phyloP scores from a whole-genome alignment of 352 stramenopile genomes.

The Globisporangium perplexum region DNA sequence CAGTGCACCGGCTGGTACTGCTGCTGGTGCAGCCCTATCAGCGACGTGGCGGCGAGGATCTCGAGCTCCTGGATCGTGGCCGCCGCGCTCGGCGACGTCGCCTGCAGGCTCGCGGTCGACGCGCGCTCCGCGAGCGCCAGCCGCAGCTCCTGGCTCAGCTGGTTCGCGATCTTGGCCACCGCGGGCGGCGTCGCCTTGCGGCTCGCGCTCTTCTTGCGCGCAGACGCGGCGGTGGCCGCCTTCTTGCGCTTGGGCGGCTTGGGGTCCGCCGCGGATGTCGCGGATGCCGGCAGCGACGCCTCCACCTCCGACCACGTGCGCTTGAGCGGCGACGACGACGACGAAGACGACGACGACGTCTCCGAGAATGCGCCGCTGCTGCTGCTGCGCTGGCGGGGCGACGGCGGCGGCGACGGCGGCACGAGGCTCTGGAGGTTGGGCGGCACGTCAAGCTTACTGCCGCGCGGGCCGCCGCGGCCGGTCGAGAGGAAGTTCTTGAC shows the following conservation, averaged over 20 bases:
- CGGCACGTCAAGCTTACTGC: conserved; percentile 74
- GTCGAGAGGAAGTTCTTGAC: conserved; percentile 88
- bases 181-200: conserved; percentile 7
- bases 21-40: conserved; percentile 68
- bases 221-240: conserved; percentile 6
- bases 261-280: not conserved
- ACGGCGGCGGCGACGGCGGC: conserved; percentile 26
- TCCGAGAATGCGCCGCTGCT: conserved; percentile 5
- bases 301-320: conserved; percentile 46
- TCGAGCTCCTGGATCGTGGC: conserved; percentile 64
- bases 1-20: conserved; percentile 75
- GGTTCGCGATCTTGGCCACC: conserved; percentile 18
- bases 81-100: conserved; percentile 6
- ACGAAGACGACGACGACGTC: conserved; percentile 3
- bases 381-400: conserved; percentile 12
- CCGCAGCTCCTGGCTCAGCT: conserved; percentile 34
- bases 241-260: conserved; percentile 34
- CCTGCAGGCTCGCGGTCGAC: conserved; percentile 1
- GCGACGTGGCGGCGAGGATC: conserved; percentile 65
- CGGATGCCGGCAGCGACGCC: conserved; percentile 16
- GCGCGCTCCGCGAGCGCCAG: conserved; percentile 18
- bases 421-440: conserved; percentile 55
- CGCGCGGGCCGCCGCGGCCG: conserved; percentile 67
- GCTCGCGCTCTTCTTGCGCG: conserved; percentile 25
- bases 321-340: conserved; percentile 39